Evolutionary conservation across 1,284 basidiomycete species (phyloP).

Genomic region (Malassezia slooffiae): DNA sequence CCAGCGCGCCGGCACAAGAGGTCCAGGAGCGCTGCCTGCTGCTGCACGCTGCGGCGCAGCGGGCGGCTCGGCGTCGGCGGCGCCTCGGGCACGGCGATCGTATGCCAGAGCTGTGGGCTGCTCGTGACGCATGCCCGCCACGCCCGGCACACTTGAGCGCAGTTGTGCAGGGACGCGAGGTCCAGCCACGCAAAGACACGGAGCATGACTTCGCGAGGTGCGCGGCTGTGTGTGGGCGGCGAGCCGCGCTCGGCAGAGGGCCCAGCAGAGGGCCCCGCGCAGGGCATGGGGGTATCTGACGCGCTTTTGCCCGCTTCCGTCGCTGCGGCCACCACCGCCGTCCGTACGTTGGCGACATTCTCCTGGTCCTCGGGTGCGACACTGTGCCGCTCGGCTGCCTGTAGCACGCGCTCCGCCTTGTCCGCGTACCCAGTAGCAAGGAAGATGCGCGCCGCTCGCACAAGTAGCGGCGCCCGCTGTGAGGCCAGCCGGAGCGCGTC

Average conservation of each 20-base stretch:
- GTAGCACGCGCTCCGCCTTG: slow-evolving; percentile 7
- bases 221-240: neutral
- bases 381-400: neutral
- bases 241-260: too few species aligned
- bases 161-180: neutral
- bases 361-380: too few species aligned
- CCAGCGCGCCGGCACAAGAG: neutral
- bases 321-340: neutral
- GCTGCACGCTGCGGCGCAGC: neutral
- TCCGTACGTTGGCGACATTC: too few species aligned
- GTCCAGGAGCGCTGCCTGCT: neutral
- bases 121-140: slow-evolving; percentile 3
- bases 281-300: too few species aligned
- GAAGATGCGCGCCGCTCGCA: slow-evolving; percentile 2
- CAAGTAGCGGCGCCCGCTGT: neutral
- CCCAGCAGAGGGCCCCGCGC: too few species aligned
- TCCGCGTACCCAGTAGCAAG: neutral
- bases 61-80: too few species aligned
- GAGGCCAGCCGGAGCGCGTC: slow-evolving; percentile 6
- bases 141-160: slow-evolving; percentile 2
- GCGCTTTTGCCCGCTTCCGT: neutral
- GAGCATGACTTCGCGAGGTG: slow-evolving; percentile 2
- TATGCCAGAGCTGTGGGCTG: slow-evolving; percentile 7
- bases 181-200: slow-evolving; percentile 4
- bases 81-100: neutral